phyloP scores from a whole-genome alignment of 2,329 filamentous ascomycete genomes.

The Epichloe baconii region DNA sequence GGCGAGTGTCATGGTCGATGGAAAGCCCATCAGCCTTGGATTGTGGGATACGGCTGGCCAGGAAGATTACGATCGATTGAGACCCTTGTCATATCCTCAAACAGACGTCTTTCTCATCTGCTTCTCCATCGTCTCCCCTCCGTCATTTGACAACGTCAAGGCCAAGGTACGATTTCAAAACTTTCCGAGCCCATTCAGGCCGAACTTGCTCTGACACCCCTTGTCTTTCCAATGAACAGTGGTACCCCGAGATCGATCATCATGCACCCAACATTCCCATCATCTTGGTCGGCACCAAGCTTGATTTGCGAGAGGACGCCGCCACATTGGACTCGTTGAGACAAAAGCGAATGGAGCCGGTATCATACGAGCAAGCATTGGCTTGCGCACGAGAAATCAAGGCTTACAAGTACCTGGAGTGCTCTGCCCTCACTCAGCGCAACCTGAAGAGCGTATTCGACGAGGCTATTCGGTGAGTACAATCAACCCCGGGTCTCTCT shows the following conservation, averaged over 20 bases:
- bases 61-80: constrained; percentile 93
- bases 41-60: constrained; percentile 98
- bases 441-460: constrained; percentile 99
- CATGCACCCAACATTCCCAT: constrained; percentile 92
- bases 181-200: neutral
- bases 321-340: constrained; percentile 69
- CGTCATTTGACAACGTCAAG: constrained; percentile 97
- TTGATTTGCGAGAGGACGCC: constrained; percentile 84
- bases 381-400: constrained; percentile 85
- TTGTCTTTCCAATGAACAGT: constrained; percentile 39
- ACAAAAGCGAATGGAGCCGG: constrained; percentile 88
- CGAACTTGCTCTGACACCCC: neutral
- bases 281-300: constrained; percentile 92
- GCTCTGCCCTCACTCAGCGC: constrained; percentile 89
- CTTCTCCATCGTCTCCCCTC: constrained; percentile 95
- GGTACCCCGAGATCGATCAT: constrained; percentile 95
- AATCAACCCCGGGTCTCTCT: neutral
- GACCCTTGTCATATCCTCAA: constrained; percentile 93
- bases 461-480: constrained; percentile 82
- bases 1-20: constrained; percentile 97
- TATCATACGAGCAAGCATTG: constrained; percentile 70
- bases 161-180: constrained; percentile 58
- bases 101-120: constrained; percentile 98
- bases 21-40: constrained; percentile 91
- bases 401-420: constrained; percentile 95